A percentile compares a stretch with the other conserved stretches of the same genome.
These are phyloP conservation scores for Trametes villosa DNA, from an alignment of 768 basidiomycete genomes.

Conservation along the genomic window DNA sequence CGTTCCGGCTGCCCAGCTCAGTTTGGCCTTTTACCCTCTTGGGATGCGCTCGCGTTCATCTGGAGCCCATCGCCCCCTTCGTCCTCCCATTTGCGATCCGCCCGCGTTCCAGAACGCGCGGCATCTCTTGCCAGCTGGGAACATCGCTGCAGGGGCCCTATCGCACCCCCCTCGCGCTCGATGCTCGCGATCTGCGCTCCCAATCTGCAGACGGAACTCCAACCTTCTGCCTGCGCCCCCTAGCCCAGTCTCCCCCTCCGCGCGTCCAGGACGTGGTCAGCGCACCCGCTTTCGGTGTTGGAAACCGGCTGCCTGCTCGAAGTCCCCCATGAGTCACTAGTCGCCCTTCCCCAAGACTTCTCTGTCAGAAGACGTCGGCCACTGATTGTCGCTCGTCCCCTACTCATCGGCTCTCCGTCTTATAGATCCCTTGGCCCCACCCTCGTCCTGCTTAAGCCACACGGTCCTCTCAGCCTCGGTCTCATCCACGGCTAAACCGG, in stretches of 20 bases:
- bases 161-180: slow-evolving; percentile 7
- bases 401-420: not conserved
- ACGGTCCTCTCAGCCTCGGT: slow-evolving; percentile 9
- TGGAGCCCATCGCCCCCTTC: slow-evolving; percentile 2
- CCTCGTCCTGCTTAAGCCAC: not conserved
- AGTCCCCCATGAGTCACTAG: slow-evolving; percentile 9
- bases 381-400: slow-evolving; percentile 5
- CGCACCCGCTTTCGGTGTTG: slow-evolving; percentile 6
- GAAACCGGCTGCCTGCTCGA: slow-evolving; percentile 1
- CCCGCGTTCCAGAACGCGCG: slow-evolving; percentile 20
- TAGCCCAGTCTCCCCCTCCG: not conserved
- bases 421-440: slow-evolving; percentile 4
- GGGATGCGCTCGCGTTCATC: not conserved
- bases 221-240: slow-evolving; percentile 2
- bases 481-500: slow-evolving; percentile 4
- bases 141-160: not conserved
- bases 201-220: slow-evolving; percentile 7
- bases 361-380: slow-evolving; percentile 1
- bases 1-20: not conserved
- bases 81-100: not conserved
- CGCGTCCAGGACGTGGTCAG: slow-evolving; percentile 1
- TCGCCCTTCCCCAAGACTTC: slow-evolving; percentile 5
- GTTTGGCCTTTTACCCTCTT: slow-evolving; percentile 2
- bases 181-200: slow-evolving; percentile 19
- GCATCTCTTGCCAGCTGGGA: slow-evolving; percentile 15